Evolutionary conservation across 2,329 filamentous ascomycete species (phyloP), one percentile per base, ranked within the genome.

Genomic region (Colletotrichum scovillei): DNA sequence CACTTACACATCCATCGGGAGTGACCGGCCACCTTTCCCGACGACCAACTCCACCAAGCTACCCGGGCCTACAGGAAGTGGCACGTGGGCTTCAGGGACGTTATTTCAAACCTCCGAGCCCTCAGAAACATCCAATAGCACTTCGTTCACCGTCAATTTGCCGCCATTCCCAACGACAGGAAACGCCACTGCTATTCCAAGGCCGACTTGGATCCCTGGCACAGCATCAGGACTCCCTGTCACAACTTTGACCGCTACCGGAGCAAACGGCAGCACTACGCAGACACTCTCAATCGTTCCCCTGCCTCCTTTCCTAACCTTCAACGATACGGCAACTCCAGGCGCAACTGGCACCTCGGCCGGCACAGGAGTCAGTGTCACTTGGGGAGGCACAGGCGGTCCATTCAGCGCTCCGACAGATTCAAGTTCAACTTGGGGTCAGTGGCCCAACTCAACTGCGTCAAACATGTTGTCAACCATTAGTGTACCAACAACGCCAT

Each of bases 121-220:
- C 11, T 42, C 28, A 52, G 60, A 70, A 38, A 62, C 71, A 19
- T 56, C 60, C 1, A 62, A 30, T 19, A n/a, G 16, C 4, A 8
- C 19, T 26, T 12, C 22, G 19, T 57, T 26, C 4, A 59, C 35
- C 9, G 32, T 55, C 8, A 19, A 5, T 19, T 12, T 53, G 6
- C 62, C 59, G 1, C 55, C 68, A 38, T 59, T 68, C 22, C 57
- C 68, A 19, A 58, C 68, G 26, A 58, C 58, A 30, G 57, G 63
- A 9, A 67, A 72, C 6, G 9, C 1, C 28, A 74, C 69, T 4
- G 24, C 56, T 2, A 26, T 58, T 35, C 57, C 68, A 2, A n/a
- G 46, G 14, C n/a, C 68, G 24, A 74, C 60, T 49, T 28, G 28
- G 42, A n/a, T 60, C 22, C 42, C 67, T 26, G 49, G 52, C 11